These are phyloP conservation scores for Candida tammaniensis DNA, from an alignment of 805 yeast species.

Conservation along the genomic window DNA sequence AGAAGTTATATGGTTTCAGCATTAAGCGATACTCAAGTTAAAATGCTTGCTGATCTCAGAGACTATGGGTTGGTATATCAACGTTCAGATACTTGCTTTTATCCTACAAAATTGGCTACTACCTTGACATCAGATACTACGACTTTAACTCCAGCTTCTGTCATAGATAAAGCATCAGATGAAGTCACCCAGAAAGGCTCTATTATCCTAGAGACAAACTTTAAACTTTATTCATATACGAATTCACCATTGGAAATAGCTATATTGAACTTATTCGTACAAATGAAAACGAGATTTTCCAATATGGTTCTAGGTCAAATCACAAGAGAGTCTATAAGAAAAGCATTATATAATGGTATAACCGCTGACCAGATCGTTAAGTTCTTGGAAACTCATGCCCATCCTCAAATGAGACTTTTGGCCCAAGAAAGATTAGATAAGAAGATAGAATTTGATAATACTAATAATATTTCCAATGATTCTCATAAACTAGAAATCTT, in stretches of 20 bases:
- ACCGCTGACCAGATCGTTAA: slow-evolving; percentile 92
- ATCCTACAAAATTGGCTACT: slow-evolving; percentile 89
- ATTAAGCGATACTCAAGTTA: slow-evolving; percentile 74
- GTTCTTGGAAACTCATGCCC: slow-evolving; percentile 88
- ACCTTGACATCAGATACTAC: slow-evolving; percentile 83
- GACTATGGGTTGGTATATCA: slow-evolving; percentile 88
- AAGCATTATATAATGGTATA: slow-evolving; percentile 83
- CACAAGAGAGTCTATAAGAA: slow-evolving; percentile 86
- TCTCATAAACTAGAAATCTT: slow-evolving; percentile 58
- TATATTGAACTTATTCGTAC: slow-evolving; percentile 82
- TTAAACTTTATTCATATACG: slow-evolving; percentile 88
- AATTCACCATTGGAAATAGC: slow-evolving; percentile 95
- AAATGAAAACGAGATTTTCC: slow-evolving; percentile 76
- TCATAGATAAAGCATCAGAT: slow-evolving; percentile 59
- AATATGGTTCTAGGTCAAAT: slow-evolving; percentile 93
- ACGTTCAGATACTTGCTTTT: slow-evolving; percentile 59
- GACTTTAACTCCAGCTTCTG: slow-evolving; percentile 69
- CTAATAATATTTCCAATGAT: slow-evolving; percentile 40
- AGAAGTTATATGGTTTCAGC: slow-evolving; percentile 73
- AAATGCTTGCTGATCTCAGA: slow-evolving; percentile 83
- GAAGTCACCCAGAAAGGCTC: slow-evolving; percentile 62
- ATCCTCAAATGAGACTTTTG: slow-evolving; percentile 77
- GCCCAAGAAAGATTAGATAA: slow-evolving; percentile 70
- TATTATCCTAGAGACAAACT: slow-evolving; percentile 88
- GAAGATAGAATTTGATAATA: slow-evolving; percentile 61